Percentiles rank a stretch among this genome's conserved stretches.
Evolutionary conservation across 1,284 basidiomycete genomes (phyloP).

Genomic region (Calocybe gambosa): DNA sequence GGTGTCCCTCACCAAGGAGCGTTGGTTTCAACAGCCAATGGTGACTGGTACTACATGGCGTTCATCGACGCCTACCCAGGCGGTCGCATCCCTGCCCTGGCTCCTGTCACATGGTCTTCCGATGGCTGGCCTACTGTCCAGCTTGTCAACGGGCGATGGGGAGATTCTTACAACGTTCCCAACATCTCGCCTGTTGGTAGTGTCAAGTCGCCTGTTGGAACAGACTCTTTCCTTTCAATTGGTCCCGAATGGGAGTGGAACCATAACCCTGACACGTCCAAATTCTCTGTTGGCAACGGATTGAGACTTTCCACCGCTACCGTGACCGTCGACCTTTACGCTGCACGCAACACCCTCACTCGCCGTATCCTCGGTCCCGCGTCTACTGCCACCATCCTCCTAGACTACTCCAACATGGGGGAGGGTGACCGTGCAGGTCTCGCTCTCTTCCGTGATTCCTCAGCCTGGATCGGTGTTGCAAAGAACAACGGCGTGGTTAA

Average conservation of each 20-base stretch:
- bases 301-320: background rate
- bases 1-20: background rate
- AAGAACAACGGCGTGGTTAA: background rate
- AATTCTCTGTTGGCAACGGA: background rate
- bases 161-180: background rate
- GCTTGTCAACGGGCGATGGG: background rate
- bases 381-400: background rate
- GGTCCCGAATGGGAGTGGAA: background rate
- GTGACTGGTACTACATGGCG: background rate
- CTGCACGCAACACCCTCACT: background rate
- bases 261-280: background rate
- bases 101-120: background rate
- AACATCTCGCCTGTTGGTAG: background rate
- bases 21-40: background rate
- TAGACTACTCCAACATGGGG: background rate
- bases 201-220: background rate
- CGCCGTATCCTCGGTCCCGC: background rate
- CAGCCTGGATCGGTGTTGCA: background rate
- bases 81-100: background rate
- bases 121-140: background rate
- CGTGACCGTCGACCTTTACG: background rate
- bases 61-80: background rate
- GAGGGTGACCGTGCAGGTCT: background rate
- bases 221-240: background rate
- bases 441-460: background rate